Conservation (phyloP, 1,284 basidiomycete genomes). For the Rhodotorula sp. region DNA sequence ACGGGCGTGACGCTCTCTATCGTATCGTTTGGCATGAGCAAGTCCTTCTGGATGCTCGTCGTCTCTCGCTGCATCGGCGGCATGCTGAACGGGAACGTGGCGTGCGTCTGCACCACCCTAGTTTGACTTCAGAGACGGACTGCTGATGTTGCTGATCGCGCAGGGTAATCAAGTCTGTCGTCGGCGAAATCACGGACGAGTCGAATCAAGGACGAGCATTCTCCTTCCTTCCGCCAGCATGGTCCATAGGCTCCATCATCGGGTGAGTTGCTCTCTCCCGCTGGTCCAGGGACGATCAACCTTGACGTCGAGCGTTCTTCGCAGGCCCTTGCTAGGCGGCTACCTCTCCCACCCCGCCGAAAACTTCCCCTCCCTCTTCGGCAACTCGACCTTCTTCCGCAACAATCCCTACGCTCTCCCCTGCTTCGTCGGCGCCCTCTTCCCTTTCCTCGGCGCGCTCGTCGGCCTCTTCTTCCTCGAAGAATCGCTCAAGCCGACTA, state of each 20-base stretch:
- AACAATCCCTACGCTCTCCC: conserved; percentile 50
- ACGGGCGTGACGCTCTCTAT: conserved; percentile 48
- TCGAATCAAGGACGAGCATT: conserved; percentile 44
- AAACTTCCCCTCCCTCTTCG: conserved; percentile 41
- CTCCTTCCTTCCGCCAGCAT: conserved; percentile 40
- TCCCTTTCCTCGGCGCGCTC: conserved; percentile 46
- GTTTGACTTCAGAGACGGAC: too few species aligned
- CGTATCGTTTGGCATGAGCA: conserved; percentile 49
- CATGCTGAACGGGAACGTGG: conserved; percentile 45
- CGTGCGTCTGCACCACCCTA: conserved; percentile 23
- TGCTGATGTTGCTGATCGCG: background rate
- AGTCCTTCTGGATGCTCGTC: conserved; percentile 47
- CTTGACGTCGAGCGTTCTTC: too few species aligned
- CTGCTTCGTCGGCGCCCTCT: conserved; percentile 46
- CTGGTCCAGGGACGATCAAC: background rate
- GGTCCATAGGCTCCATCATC: conserved; percentile 38
- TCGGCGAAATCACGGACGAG: conserved; percentile 46
- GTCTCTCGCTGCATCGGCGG: conserved; percentile 45
- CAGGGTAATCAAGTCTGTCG: conserved; percentile 42
- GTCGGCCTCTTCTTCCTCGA: conserved; percentile 48
- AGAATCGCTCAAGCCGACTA: conserved; percentile 40
- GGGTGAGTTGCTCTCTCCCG: conserved; percentile 23
- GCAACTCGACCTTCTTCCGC: conserved; percentile 36
- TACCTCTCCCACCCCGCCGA: conserved; percentile 46
- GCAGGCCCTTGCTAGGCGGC: conserved; percentile 43